Conservation (phyloP, 176 grass and related monocot genomes). For the Leersia perrieri region DNA sequence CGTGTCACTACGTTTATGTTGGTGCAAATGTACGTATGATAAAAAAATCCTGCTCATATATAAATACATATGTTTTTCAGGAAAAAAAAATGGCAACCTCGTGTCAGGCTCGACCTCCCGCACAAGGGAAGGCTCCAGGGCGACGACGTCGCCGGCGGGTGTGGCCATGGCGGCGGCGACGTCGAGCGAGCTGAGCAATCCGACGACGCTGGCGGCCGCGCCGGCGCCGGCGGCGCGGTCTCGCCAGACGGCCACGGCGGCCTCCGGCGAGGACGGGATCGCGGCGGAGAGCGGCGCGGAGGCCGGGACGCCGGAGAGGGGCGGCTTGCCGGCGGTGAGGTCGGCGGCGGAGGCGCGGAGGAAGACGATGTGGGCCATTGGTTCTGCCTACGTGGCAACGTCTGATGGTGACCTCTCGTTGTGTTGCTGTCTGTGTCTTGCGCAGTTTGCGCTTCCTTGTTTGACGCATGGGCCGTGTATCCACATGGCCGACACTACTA, state of each 20-base stretch:
- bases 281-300: conserved; percentile 50
- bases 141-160: conserved; percentile 54
- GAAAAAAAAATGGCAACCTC: conserved; percentile 1
- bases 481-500: no score
- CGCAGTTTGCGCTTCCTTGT: no score
- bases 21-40: no score
- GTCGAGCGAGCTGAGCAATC: conserved; percentile 61
- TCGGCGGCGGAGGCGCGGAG: conserved; percentile 43
- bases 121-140: conserved; percentile 33
- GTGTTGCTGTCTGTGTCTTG: no score
- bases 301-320: conserved; percentile 49
- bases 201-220: conserved; percentile 41
- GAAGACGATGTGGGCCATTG: conserved; percentile 57
- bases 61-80: no score
- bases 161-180: conserved; percentile 37
- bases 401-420: conserved; percentile 29
- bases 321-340: conserved; percentile 62
- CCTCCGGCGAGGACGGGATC: no score
- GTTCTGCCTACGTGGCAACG: neutral
- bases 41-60: no score
- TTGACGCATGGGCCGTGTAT: no score
- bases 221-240: conserved; percentile 11
- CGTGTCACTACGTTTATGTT: no score
- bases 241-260: conserved; percentile 56
- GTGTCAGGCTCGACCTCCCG: conserved; percentile 53